These are phyloP conservation scores for Didymellaceae sp. DNA, from an alignment of 2,329 filamentous ascomycete species.

Conservation along the genomic window DNA sequence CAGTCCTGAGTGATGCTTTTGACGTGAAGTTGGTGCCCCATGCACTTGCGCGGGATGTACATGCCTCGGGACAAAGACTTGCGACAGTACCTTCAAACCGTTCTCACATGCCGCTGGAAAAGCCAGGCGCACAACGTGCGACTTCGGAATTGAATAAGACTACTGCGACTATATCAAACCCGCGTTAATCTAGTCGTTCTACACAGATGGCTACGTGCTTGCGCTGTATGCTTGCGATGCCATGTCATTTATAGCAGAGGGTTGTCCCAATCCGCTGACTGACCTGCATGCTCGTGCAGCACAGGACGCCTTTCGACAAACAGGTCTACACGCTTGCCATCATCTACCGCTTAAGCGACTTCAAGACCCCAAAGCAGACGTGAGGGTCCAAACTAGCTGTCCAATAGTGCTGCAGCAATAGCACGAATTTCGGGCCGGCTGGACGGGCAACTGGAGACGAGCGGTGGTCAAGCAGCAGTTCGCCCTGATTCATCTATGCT, in stretches of 20 bases:
- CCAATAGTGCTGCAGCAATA: not conserved
- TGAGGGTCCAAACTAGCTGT: not conserved
- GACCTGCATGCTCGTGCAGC: too few relatives aligned
- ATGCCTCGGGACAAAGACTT: not conserved
- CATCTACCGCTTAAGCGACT: not conserved
- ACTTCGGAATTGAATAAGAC: too few relatives aligned
- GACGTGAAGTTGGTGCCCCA: slow-evolving; percentile 9
- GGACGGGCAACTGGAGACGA: not conserved
- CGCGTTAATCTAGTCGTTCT: too few relatives aligned
- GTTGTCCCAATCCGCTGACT: too few relatives aligned
- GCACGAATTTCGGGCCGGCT: slow-evolving; percentile 9
- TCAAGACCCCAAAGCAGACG: not conserved
- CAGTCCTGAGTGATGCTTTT: not conserved
- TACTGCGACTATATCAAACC: too few relatives aligned
- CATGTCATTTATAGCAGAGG: too few relatives aligned
- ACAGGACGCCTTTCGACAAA: not conserved
- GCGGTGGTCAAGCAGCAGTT: slow-evolving; percentile 6
- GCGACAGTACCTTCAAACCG: not conserved
- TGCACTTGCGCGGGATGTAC: slow-evolving; percentile 16
- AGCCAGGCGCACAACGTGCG: not conserved
- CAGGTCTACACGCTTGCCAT: not conserved
- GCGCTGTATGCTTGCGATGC: not conserved
- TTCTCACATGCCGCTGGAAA: not conserved
- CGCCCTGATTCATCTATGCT: slow-evolving; percentile 3
- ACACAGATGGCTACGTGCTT: too few relatives aligned